phyloP scores from a whole-genome alignment of 805 yeast genomes.

The Kodamaea sagamina region DNA sequence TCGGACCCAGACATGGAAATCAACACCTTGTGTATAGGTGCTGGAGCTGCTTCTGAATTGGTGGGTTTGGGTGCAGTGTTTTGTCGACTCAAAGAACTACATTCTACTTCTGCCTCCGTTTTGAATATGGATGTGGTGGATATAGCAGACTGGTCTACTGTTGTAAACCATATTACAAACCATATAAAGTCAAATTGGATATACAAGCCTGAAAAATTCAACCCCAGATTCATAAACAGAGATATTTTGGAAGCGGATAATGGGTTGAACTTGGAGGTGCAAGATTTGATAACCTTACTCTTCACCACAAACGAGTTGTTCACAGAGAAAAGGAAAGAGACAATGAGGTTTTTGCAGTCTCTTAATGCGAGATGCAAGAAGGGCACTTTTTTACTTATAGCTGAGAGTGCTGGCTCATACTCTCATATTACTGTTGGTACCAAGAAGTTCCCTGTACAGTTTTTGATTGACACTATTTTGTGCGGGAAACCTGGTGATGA shows the following conservation, averaged over 20 bases:
- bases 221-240: conserved; percentile 28
- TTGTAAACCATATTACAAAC: conserved; percentile 47
- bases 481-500: conserved; percentile 48
- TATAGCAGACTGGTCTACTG: conserved; percentile 73
- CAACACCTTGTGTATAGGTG: conserved; percentile 69
- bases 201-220: conserved; percentile 33
- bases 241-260: conserved; percentile 31
- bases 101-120: conserved; percentile 32
- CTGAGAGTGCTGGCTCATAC: conserved; percentile 90
- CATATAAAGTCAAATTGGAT: conserved; percentile 58
- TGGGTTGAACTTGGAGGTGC: conserved; percentile 19
- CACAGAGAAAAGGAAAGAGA: conserved; percentile 60
- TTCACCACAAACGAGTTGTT: conserved; percentile 90
- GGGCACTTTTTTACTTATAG: conserved; percentile 65
- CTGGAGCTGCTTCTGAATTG: conserved; percentile 88
- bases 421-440: conserved; percentile 77
- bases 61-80: conserved; percentile 64
- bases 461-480: conserved; percentile 70
- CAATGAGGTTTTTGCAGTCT: conserved; percentile 59
- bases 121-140: conserved; percentile 62
- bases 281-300: conserved; percentile 64
- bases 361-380: conserved; percentile 51
- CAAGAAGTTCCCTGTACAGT: conserved; percentile 80
- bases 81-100: conserved; percentile 38
- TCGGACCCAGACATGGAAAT: conserved; percentile 30